Conservation (phyloP, 345 rosid species). For the Carallia pectinifolia region DNA sequence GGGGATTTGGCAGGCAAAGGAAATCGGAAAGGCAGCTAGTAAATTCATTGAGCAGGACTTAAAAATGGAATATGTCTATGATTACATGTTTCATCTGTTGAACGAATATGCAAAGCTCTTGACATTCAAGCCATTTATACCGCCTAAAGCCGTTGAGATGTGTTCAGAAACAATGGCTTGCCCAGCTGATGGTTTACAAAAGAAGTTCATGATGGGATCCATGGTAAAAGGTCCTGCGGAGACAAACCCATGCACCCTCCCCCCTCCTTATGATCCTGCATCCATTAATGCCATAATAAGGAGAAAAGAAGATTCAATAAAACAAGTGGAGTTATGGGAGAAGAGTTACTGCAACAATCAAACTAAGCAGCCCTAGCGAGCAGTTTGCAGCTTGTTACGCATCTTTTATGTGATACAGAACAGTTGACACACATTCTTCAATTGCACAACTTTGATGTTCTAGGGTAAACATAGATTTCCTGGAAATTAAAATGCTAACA, state of each 20-base stretch:
- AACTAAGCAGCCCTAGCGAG: neutral
- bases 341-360: conserved; percentile 14
- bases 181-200: conserved; percentile 11
- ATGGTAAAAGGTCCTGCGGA: conserved; percentile 22
- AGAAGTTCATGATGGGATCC: conserved; percentile 29
- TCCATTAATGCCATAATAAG: conserved; percentile 8
- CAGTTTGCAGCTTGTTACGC: no score
- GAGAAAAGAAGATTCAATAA: conserved; percentile 9
- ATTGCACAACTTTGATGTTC: no score
- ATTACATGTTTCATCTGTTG: conserved; percentile 34
- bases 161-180: conserved; percentile 30
- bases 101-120: conserved; percentile 28
- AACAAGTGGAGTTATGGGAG: conserved; percentile 26
- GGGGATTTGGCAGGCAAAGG: conserved; percentile 20
- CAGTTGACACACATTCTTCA: no score
- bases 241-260: conserved; percentile 23
- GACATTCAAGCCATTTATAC: conserved; percentile 23
- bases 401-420: no score
- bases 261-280: conserved; percentile 26
- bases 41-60: conserved; percentile 24
- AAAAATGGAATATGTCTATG: conserved; percentile 31
- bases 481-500: no score
- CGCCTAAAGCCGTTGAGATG: conserved; percentile 15
- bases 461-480: no score
- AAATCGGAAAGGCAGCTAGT: conserved; percentile 27